Conservation (phyloP, 2,329 filamentous ascomycete species). For the Sarocladiaceae sp. region DNA sequence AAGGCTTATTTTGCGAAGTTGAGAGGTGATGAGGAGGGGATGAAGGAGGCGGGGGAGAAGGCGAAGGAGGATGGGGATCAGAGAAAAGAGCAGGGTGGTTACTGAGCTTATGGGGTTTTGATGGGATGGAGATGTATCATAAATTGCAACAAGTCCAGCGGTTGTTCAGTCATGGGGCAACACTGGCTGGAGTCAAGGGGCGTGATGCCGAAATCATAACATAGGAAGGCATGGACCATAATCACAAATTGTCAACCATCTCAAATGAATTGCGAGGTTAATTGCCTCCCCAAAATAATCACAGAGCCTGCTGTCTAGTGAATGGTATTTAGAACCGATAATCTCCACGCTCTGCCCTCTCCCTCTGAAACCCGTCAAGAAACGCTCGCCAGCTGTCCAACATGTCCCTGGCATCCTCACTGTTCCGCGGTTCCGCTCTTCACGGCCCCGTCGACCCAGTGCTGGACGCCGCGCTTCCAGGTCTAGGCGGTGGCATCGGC, state of each 20-base stretch:
- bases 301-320: too few relatives aligned
- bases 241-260: background rate
- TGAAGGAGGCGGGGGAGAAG: constrained; percentile 56
- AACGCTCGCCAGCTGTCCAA: background rate
- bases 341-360: too few relatives aligned
- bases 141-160: background rate
- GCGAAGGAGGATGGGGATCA: constrained; percentile 26
- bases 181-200: background rate
- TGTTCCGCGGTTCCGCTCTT: constrained; percentile 10
- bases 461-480: constrained; percentile 36
- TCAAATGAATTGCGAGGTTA: too few relatives aligned
- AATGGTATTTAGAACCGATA: too few relatives aligned
- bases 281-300: too few relatives aligned
- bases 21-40: constrained; percentile 77
- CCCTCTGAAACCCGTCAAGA: too few relatives aligned
- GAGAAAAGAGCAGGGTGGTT: constrained; percentile 50
- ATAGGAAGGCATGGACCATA: too few relatives aligned
- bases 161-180: too few relatives aligned
- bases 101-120: constrained; percentile 24
- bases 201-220: too few relatives aligned
- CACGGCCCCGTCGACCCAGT: constrained; percentile 37
- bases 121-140: background rate
- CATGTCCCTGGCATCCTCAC: background rate
- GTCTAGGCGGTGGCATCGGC: constrained; percentile 28
- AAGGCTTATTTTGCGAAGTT: constrained; percentile 95